Evolutionary conservation across 768 basidiomycete genomes (phyloP).

Genomic region (Amanita exitialis): DNA sequence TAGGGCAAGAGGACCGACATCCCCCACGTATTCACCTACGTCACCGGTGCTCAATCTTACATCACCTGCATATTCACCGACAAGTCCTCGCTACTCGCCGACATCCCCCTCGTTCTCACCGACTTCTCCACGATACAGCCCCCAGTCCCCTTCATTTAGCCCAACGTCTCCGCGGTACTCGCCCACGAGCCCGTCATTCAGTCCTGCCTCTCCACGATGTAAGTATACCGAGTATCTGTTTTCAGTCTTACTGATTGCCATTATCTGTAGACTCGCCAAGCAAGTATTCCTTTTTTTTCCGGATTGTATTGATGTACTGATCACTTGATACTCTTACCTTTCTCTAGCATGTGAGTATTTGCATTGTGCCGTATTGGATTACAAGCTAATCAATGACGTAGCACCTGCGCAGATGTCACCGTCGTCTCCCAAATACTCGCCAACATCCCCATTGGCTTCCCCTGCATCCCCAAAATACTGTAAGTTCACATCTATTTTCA

Average conservation of each 20-base stretch:
- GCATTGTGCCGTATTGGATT: not conserved
- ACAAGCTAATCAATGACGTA: constrained; percentile 16
- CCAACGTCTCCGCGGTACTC: constrained; percentile 88
- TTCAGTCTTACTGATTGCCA: constrained; percentile 12
- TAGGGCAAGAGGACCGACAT: constrained; percentile 50
- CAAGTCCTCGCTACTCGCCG: constrained; percentile 79
- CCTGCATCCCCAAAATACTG: constrained; percentile 92
- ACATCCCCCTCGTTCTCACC: constrained; percentile 82
- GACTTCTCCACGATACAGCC: constrained; percentile 77
- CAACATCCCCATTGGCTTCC: constrained; percentile 83
- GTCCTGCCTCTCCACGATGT: constrained; percentile 89
- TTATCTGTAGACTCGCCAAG: constrained; percentile 62
- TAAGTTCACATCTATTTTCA: constrained; percentile 24
- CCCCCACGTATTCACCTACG: constrained; percentile 83
- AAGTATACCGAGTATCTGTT: constrained; percentile 22
- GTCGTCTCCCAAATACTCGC: constrained; percentile 87
- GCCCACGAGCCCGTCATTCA: constrained; percentile 86
- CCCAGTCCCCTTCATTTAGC: constrained; percentile 84
- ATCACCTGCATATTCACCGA: constrained; percentile 78
- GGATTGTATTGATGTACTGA: constrained; percentile 14
- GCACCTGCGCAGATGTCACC: constrained; percentile 81
- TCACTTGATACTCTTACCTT: constrained; percentile 6
- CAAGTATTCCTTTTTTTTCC: constrained; percentile 28
- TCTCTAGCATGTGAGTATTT: constrained; percentile 50
- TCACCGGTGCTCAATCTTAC: constrained; percentile 77